Base-by-base conservation (phyloP, 2,329 filamentous ascomycete species). In the Xylariaceae sp. region DNA sequence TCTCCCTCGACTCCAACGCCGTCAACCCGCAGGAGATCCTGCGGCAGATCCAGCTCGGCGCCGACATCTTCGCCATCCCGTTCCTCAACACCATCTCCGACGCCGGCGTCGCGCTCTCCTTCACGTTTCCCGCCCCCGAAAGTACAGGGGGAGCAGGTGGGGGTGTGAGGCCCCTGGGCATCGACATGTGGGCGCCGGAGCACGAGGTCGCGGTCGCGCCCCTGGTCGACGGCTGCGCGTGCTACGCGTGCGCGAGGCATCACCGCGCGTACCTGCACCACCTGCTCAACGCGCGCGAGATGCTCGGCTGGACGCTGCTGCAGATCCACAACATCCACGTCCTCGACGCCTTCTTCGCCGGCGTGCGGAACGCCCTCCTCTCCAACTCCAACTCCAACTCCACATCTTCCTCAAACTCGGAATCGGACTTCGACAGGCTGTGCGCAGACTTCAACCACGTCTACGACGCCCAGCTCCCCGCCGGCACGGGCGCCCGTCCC, bases 301-400 rank as follows among this genome's bases (percentile, higher is more conserved):
- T 98, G 92, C 78, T 96, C 4, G 90, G 84, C 16, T 98, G 92
- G 92, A 85, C 83, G 0, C 71, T 98, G 6, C 71, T 98, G 6
- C 90, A 97, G 60, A 74, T 95, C 3, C 92, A 98, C 65, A 98
- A 98, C 59, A 81, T 94, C 59, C 73, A 81, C 44, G 65, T 84
- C 6, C 63, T 94, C 37, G 73, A 76, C 31, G 54, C 65, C 0
- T 95, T 97, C 66, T 95, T 97, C 60, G 61, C 67, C 0, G 74
- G 70, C 0, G 69, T 95, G 5, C 78, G 90, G n/a, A n/a, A n/a
- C n/a, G n/a, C n/a, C n/a, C n/a, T n/a, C n/a, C n/a, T n/a, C n/a
- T n/a, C n/a, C n/a, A n/a, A n/a, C n/a, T n/a, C n/a, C n/a, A n/a
- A n/a, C n/a, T n/a, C n/a, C n/a, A n/a, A n/a, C n/a, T n/a, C n/a